Evolutionary conservation across 2,329 filamentous ascomycete species (phyloP), one percentile per base, ranked within the genome.

Genomic region (Paramyrothecium sp.): DNA sequence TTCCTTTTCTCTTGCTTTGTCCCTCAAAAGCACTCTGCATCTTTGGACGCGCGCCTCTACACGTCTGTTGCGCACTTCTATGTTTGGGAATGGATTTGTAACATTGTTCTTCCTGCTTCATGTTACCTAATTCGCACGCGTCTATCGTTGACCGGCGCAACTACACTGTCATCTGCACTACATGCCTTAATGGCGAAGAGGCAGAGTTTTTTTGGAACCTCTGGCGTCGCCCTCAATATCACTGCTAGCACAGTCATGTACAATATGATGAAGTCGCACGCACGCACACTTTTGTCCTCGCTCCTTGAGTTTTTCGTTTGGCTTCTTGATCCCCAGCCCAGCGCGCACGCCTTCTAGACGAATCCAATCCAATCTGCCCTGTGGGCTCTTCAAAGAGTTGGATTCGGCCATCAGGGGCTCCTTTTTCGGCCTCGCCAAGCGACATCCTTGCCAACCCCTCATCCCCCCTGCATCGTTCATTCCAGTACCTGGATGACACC

Each of bases 181-280:
- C 64, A 69, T 68, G 63, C 66, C 64, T 63, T 60, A 67, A 62
- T 65, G 68, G 68, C 65, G 65, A 62, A 30, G 26, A 30, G 26
- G 26, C 62, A 66, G 63, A 74, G 73, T 75, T 73, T 73, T 17
- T 44, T 44, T 16, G 38, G n/a, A 44, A 44, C 38, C 38, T 44
- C 38, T 44, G 26, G 13, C 38, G n/a, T 44, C 38, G 38, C n/a
- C n/a, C 38, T 17, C 38, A 44, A 44, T 44, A 44, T 19, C 38
- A 19, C 38, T 44, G 13, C 38, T 44, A 67, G 63, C 69, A 72
- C 73, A 75, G 73, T 77, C 74, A 75, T 83, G 81, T 83, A 83
- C 78, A 83, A 81, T 83, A 83, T 75, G 71, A 73, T 78, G 67
- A 72, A 77, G 76, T 76, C 71, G 73, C 75, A 68, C 68, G 70